Conservation (phyloP, 2,329 filamentous ascomycete species). For the Epicoccum nigrum region DNA sequence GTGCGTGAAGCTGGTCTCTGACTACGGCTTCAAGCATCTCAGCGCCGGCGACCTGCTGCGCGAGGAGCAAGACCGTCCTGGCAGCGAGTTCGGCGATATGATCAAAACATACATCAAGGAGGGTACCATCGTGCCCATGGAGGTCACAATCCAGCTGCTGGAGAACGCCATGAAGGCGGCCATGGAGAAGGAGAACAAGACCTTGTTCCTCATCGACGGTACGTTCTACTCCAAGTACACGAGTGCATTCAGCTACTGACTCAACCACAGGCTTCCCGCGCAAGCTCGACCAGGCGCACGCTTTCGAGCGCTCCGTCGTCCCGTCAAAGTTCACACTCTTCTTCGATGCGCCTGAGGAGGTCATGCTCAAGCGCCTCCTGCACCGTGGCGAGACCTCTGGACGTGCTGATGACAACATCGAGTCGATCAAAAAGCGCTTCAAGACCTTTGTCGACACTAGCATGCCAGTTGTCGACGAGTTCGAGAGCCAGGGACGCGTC, state of each 20-base stretch:
- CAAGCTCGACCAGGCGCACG: conserved; percentile 94
- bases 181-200: conserved; percentile 60
- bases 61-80: conserved; percentile 86
- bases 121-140: conserved; percentile 97
- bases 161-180: conserved; percentile 88
- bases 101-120: conserved; percentile 94
- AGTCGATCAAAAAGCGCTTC: conserved; percentile 96
- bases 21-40: conserved; percentile 92
- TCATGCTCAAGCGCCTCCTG: conserved; percentile 83
- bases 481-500: conserved; percentile 75
- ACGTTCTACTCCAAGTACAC: conserved; percentile 6
- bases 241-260: not conserved
- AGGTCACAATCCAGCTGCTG: conserved; percentile 90
- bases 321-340: conserved; percentile 86
- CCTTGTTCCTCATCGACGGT: conserved; percentile 76
- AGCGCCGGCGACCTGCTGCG: conserved; percentile 92
- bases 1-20: conserved; percentile 82
- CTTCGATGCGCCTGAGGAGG: conserved; percentile 88
- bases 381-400: conserved; percentile 93
- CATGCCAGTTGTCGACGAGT: conserved; percentile 95
- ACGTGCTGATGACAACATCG: conserved; percentile 89
- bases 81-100: conserved; percentile 87
- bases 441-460: conserved; percentile 91
- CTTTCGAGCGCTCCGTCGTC: conserved; percentile 90
- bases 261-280: conserved; percentile 75